Conservation (phyloP, 2,329 filamentous ascomycete species). For the Dryadomyces quercus-mongolicae region DNA sequence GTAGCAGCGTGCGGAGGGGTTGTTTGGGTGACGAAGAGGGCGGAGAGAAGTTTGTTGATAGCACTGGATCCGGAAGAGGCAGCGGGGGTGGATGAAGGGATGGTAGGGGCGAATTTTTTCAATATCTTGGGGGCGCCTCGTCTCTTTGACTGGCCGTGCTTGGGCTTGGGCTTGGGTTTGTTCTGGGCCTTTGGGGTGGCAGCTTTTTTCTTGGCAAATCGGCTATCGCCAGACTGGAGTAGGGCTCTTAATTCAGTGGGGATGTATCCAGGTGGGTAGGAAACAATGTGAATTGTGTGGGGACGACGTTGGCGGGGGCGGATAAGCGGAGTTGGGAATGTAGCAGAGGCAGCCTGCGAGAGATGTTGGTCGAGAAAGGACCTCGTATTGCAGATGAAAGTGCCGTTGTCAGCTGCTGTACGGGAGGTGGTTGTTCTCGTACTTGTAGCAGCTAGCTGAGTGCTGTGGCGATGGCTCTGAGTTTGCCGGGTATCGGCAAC, state of each 20-base stretch:
- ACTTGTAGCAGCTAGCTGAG: slow-evolving; percentile 1
- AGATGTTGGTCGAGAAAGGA: slow-evolving; percentile 12
- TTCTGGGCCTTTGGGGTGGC: slow-evolving; percentile 4
- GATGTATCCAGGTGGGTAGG: slow-evolving; percentile 29
- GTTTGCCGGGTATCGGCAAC: background rate
- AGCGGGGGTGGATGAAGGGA: background rate
- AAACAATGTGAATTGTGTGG: slow-evolving; percentile 43
- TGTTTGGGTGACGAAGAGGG: background rate
- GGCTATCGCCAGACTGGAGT: background rate
- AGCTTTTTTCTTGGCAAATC: background rate
- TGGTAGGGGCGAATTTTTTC: background rate
- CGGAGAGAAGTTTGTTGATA: background rate
- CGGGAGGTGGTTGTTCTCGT: background rate
- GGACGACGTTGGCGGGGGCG: slow-evolving; percentile 37
- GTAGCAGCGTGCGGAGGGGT: background rate
- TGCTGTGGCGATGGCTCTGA: background rate
- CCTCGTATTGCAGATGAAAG: slow-evolving; percentile 17
- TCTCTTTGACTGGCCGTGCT: background rate
- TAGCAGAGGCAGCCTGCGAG: slow-evolving; percentile 12
- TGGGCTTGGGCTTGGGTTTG: background rate
- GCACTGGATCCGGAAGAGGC: background rate
- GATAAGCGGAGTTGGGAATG: slow-evolving; percentile 28
- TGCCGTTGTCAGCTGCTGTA: slow-evolving; percentile 10
- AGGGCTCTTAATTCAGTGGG: slow-evolving; percentile 24
- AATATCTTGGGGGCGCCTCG: background rate